Base-by-base conservation (phyloP, 129 eudicot genomes). In the Flaveria ramosissima region DNA sequence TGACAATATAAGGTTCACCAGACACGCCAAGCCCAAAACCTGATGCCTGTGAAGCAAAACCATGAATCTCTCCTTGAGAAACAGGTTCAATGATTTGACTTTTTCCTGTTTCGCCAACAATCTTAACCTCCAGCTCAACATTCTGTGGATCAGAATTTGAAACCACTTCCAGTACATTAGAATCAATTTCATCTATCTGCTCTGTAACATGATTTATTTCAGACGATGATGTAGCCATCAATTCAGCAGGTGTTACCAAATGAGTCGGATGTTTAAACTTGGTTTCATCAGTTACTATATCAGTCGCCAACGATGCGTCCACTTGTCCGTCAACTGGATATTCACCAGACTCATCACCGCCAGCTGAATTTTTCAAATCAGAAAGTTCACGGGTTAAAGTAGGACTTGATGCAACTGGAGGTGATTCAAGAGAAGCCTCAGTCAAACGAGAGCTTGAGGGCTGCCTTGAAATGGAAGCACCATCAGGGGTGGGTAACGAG, bases 181-280 rank as follows among this genome's bases (percentile, higher is more conserved):
- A 76, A 23, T 89, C 97, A 10, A 63, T 86, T n/a, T 92, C 96
- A 78, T 15, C 32, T 4, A 85, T 91, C 30, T 72, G 77, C 46
- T 92, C 97, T 56, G 73, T 71, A 50, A 61, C 57, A 14, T 80
- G 85, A 62, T 51, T 85, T 9, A 65, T 80, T 51, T 95, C 99
- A 23, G 94, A 72, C 2, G 97, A 81, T 74, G 90, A 78, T 27
- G 78, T 88, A 20, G 99, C 92, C 94, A 86, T 86, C 77, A 92
- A 84, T 83, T 95, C 99, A 65, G 94, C 79, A 59, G 99, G 99
- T 23, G 99, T 95, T 68, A 95, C 95, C 76, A 95, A 73, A 83
- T 95, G 99, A 77, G 97, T 95, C 48, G 99, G 99, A 83, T 88
- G 96, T 84, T 86, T 89, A 80, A 89, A 95, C 88, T 83, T 88